These are phyloP conservation scores for Mycena crocata DNA, from an alignment of 768 basidiomycete genomes.

Conservation along the genomic window DNA sequence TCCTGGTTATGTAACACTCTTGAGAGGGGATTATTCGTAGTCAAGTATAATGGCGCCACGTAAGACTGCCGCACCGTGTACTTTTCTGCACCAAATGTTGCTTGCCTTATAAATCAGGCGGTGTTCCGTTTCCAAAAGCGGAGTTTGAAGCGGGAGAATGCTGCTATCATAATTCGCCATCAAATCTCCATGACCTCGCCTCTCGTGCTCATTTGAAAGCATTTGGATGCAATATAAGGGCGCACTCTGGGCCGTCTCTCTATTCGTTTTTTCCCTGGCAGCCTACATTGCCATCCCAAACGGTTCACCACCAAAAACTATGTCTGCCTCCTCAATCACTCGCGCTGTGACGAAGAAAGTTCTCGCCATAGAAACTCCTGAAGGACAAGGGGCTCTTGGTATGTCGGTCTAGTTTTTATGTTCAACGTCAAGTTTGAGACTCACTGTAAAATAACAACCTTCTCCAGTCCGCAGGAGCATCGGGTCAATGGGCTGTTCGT, in stretches of 20 bases:
- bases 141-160: not conserved
- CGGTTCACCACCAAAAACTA: conserved; percentile 18
- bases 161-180: no score
- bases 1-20: conserved; percentile 35
- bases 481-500: conserved; percentile 64
- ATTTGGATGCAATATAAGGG: conserved; percentile 23
- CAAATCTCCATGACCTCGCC: not conserved
- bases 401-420: conserved; percentile 2
- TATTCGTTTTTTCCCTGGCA: conserved; percentile 25
- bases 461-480: conserved; percentile 88
- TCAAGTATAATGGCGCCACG: conserved; percentile 19
- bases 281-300: conserved; percentile 26
- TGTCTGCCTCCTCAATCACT: conserved; percentile 56
- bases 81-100: not conserved
- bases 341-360: conserved; percentile 83
- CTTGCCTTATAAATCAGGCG: conserved; percentile 3
- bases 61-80: not conserved
- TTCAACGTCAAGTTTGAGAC: conserved; percentile 46
- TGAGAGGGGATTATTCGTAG: conserved; percentile 34
- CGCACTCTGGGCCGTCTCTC: conserved; percentile 7
- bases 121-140: conserved; percentile 15
- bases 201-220: not conserved
- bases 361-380: conserved; percentile 78
- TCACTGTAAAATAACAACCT: conserved; percentile 75
- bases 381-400: conserved; percentile 48